phyloP scores from a whole-genome alignment of 2,329 filamentous ascomycete genomes.

The Pseudogymnoascus sp. region DNA sequence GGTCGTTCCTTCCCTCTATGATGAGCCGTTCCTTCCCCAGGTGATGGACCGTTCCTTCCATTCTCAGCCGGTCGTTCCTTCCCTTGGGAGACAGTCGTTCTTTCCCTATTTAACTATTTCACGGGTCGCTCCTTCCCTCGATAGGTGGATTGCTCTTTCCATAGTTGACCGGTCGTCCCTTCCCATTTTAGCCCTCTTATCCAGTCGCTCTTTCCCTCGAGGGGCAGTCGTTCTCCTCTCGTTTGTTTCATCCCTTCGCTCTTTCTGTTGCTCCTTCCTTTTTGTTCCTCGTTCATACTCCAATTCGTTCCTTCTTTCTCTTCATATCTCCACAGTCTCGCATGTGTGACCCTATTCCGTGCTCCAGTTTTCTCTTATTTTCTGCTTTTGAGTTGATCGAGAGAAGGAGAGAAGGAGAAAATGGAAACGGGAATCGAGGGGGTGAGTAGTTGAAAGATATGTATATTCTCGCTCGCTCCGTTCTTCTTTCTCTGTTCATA shows the following conservation, averaged over 20 bases:
- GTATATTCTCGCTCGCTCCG: no score
- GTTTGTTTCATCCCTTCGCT: no score
- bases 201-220: background rate
- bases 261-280: background rate
- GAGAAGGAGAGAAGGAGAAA: background rate
- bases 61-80: background rate
- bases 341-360: background rate
- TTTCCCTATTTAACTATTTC: background rate
- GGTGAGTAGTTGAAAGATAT: background rate
- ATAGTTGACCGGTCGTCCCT: background rate
- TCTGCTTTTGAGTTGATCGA: background rate
- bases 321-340: background rate
- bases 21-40: background rate
- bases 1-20: background rate
- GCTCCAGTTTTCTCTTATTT: background rate
- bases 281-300: no score
- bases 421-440: no score
- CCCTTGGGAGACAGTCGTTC: background rate
- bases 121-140: background rate
- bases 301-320: background rate
- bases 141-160: background rate
- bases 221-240: no score
- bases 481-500: background rate
- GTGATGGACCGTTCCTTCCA: no score
- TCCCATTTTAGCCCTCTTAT: background rate